Evolutionary conservation across 768 basidiomycete genomes (phyloP).

Genomic region (Podaxis sp.): DNA sequence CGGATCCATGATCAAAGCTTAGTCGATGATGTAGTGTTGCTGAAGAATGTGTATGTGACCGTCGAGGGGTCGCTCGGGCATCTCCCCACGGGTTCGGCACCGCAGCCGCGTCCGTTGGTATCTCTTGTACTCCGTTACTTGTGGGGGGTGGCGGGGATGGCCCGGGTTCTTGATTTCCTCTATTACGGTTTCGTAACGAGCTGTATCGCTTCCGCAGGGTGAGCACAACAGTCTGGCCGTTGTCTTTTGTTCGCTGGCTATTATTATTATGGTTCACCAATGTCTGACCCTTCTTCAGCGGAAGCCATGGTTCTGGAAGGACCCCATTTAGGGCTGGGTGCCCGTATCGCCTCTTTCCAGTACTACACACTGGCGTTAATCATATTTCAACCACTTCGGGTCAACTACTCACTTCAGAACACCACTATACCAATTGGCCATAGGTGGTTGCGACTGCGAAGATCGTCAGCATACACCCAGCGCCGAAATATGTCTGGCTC

Average conservation of each 20-base stretch:
- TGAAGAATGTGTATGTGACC: conserved; percentile 17
- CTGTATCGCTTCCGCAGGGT: conserved; percentile 77
- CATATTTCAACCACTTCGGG: neutral
- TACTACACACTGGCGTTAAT: conserved; percentile 45
- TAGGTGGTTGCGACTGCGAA: conserved; percentile 87
- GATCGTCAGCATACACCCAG: conserved; percentile 6
- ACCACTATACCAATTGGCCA: conserved; percentile 93
- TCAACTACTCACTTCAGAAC: conserved; percentile 72
- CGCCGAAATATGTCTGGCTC: conserved; percentile 20
- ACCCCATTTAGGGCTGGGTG: conserved; percentile 95
- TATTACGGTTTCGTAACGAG: conserved; percentile 24
- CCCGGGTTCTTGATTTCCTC: conserved; percentile 9
- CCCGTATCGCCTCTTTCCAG: conserved; percentile 92
- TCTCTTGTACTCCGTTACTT: neutral
- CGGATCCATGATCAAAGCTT: conserved; percentile 84
- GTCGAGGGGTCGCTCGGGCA: conserved; percentile 20
- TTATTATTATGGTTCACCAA: conserved; percentile 59
- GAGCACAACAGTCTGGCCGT: conserved; percentile 71
- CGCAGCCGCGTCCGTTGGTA: conserved; percentile 23
- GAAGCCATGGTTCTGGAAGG: conserved; percentile 93
- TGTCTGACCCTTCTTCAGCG: conserved; percentile 79
- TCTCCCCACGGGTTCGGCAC: conserved; percentile 68
- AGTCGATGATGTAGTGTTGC: conserved; percentile 54
- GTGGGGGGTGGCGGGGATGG: neutral
- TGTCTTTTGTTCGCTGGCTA: conserved; percentile 38